These are phyloP conservation scores for Glycyrrhiza uralensis DNA, from an alignment of 306 rosid genomes.

Conservation along the genomic window DNA sequence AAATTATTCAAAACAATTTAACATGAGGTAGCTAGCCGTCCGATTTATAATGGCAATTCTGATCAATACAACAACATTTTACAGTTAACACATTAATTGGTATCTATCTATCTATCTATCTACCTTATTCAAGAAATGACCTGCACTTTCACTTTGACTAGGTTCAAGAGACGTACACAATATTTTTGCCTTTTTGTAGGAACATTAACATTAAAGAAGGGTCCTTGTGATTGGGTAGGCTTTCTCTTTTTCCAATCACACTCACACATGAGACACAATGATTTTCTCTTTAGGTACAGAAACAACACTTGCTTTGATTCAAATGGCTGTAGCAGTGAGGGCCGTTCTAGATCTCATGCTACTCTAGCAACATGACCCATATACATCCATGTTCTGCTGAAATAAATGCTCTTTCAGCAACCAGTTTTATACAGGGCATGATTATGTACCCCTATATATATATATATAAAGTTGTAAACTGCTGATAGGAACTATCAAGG, in stretches of 20 bases:
- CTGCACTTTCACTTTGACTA: conserved; percentile 38
- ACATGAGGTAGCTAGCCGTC: conserved; percentile 16
- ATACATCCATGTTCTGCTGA: neutral
- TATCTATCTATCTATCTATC: no score
- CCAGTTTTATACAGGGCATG: conserved; percentile 10
- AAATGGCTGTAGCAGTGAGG: conserved; percentile 1
- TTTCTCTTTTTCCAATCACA: conserved; percentile 37
- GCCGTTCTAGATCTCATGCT: no score
- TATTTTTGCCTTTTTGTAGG: conserved; percentile 33
- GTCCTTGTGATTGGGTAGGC: conserved; percentile 25
- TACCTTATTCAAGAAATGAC: conserved; percentile 45
- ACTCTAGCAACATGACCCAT: neutral
- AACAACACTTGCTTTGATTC: conserved; percentile 23
- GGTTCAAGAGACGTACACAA: conserved; percentile 21
- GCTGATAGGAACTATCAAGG: no score
- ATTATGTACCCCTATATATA: conserved; percentile 7
- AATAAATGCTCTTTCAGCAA: conserved; percentile 5
- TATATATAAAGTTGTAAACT: no score
- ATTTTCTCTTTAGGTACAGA: conserved; percentile 30
- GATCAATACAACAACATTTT: no score
- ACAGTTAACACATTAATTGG: no score
- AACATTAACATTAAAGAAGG: conserved; percentile 36
- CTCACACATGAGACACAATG: conserved; percentile 31
- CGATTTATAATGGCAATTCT: neutral
- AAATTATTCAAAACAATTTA: neutral